phyloP scores from a whole-genome alignment of 179 eudicot genomes.

The Spergularia azorica region DNA sequence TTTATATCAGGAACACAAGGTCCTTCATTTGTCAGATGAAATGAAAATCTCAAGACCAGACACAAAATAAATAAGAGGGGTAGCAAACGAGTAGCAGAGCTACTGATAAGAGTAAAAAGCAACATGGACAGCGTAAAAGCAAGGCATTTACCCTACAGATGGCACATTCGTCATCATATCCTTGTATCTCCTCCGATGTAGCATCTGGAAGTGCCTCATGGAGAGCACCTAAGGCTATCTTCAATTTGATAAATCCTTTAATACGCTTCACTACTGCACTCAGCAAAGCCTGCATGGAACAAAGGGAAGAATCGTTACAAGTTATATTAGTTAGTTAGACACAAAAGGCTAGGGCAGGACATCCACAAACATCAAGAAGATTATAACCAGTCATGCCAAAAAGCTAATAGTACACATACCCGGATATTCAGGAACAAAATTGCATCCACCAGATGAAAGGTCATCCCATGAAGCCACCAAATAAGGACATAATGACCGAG shows the following conservation, averaged over 20 bases:
- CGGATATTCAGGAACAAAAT: conserved; percentile 90
- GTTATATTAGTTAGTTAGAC: conserved; percentile 5
- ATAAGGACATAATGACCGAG: conserved; percentile 91
- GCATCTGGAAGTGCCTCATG: conserved; percentile 99
- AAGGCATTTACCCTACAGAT: conserved; percentile 78
- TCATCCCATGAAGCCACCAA: conserved; percentile 99
- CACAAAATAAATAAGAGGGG: neutral
- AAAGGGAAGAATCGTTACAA: conserved; percentile 12
- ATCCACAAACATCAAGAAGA: conserved; percentile 1
- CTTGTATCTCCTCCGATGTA: conserved; percentile 77
- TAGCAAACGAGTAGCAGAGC: neutral
- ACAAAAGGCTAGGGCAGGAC: neutral
- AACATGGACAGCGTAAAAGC: conserved; percentile 5
- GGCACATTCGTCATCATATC: conserved; percentile 96
- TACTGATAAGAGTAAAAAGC: conserved; percentile 1
- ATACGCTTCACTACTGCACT: conserved; percentile 70
- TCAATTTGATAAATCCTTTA: conserved; percentile 76
- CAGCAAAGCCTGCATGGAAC: conserved; percentile 60
- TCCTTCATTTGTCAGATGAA: neutral
- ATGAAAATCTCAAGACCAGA: conserved; percentile 9
- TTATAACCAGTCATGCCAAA: neutral
- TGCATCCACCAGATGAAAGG: conserved; percentile 90
- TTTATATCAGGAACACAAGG: conserved; percentile 17
- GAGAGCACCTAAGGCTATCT: conserved; percentile 78
- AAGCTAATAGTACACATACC: conserved; percentile 41